Evolutionary conservation across 176 grass and related monocot genomes (phyloP), one percentile per base, ranked within the genome.

Genomic region (Carex scoparia): DNA sequence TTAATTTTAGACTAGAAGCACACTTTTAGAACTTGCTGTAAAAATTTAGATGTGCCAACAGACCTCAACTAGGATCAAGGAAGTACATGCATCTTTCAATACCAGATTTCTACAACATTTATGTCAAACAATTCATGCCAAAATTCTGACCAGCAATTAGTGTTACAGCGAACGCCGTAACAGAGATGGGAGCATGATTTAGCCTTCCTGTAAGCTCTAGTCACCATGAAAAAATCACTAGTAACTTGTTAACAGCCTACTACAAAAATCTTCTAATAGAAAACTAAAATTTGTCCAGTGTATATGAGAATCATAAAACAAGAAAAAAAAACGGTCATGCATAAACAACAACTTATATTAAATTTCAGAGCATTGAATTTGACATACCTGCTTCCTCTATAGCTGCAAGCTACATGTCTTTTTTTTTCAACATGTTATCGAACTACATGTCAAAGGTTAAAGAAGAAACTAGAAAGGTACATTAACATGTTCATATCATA

Each of bases 401-500:
- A 78, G 33, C 74, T 57, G 48, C 51, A 15, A 31, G 37, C 74
- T 78, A 78, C 51, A 57, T 3, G 5, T 77, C 13, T 33, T 57
- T 54, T 76, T 78, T 78, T 78, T 35, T 57, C 10, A 78, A 33
- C 51, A 77, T 77, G 74, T 57, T 13, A 56, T 55, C 54, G 12
- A 78, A 57, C 74, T 78, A 78, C 74, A 78, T 57, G 74, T 57
- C 74, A 78, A 78, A 55, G 61, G 61, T 66, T 83, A 65, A 83
- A 63, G 23, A 51, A 66, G 38, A 83, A 83, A 83, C 44, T 81
- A 83, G 15, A 66, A 68, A 68, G n/a, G 27, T 46, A 83, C 35
- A 83, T 83, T 66, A 65, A 83, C 81, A 83, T 61, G 7, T 64
- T 59, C 79, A 81, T 61, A 81, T 68, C 61, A 83, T 65, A 81